Evolutionary conservation across 495 filamentous ascomycete species (phyloP), one percentile per base, ranked within the genome.

Genomic region (Achaetomiella virescens): DNA sequence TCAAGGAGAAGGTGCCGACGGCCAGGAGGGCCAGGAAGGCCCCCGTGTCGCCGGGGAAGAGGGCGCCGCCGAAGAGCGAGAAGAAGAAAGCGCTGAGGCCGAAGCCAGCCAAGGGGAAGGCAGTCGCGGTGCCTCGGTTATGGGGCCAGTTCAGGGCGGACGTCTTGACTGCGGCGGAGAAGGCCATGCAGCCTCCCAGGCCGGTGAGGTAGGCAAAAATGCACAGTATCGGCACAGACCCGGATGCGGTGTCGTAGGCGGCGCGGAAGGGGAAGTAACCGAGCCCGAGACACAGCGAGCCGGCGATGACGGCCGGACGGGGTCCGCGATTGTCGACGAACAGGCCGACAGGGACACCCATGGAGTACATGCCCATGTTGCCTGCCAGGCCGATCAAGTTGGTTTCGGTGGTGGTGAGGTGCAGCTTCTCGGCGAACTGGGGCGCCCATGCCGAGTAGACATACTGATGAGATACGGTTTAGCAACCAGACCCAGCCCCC

Each of bases 391-490:
- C 92, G 63, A 98, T 95, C 54, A 97, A 65, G 69, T 97, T 97
- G 71, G 79, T 88, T 70, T 96, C 81, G 24, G 91, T 97, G 22
- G 93, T 86, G 2, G 89, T 89, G 48, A 97, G 83, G 70, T 87
- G 81, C 70, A 98, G 77, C 55, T 78, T 81, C 56, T 91, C 84
- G 22, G 91, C 91, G 63, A 97, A 96, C 69, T 96, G 90, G 15
- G 93, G 93, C 25, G 86, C 92, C 90, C 95, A 98, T 72, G 93
- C 95, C 52, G 91, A 96, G 66, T 97, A 98, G 60, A 91, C 95
- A 82, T 98, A 98, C 91, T 96, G 62, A 48, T 22, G 22, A 8
- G 41, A 6, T 18, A 1, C 21, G 6, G 9, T 18, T 25, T 44
- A 24, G 20, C 41, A 5, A 14, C 18, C 15, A 38, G 11, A 4